Evolutionary conservation across 306 rosid species (phyloP).

Genomic region (Citrullus amarus): DNA sequence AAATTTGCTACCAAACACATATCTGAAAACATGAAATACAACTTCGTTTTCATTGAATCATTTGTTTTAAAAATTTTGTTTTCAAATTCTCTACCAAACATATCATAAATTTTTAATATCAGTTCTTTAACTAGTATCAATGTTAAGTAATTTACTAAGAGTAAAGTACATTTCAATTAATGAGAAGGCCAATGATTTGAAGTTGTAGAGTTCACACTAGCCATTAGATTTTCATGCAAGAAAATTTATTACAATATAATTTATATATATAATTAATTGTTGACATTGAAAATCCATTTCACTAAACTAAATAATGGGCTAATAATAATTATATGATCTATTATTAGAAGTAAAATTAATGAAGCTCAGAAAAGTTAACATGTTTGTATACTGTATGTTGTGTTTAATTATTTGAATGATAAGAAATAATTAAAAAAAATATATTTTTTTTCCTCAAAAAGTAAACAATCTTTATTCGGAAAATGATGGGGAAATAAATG

Average conservation of each 20-base stretch:
- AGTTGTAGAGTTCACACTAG: not conserved
- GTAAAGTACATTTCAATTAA: not conserved
- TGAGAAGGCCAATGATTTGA: not conserved
- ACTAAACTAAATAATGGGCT: not conserved
- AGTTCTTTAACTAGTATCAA: too few relatives aligned
- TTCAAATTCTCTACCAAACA: too few relatives aligned
- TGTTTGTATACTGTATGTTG: not conserved
- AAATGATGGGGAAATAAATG: not conserved
- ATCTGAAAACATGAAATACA: too few relatives aligned
- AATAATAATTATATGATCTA: not conserved
- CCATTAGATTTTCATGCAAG: not conserved
- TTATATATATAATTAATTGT: too few relatives aligned
- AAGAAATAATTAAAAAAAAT: not conserved
- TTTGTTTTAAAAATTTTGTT: too few relatives aligned
- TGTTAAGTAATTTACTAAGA: not conserved
- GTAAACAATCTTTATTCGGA: not conserved
- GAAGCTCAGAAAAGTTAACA: not conserved
- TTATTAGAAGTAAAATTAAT: not conserved
- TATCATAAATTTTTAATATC: too few relatives aligned
- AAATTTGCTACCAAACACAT: too few relatives aligned
- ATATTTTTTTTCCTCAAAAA: not conserved
- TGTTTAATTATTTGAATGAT: not conserved
- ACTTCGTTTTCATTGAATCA: too few relatives aligned
- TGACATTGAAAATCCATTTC: not conserved
- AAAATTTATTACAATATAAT: not conserved